Evolutionary conservation across 2,329 filamentous ascomycete species (phyloP).

Genomic region (Mycogone perniciosa): DNA sequence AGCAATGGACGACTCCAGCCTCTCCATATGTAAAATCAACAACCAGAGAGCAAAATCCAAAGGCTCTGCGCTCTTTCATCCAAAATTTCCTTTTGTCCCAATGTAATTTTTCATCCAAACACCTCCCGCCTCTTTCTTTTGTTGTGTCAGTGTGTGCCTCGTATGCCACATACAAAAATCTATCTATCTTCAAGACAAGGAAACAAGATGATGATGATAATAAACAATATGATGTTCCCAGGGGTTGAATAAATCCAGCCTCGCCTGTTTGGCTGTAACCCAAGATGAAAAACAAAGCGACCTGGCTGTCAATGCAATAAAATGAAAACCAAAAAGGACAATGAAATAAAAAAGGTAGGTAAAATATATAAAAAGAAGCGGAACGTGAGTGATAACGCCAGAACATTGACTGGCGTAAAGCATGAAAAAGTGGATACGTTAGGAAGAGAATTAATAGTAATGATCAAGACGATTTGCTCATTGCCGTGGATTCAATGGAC

Average conservation of each 20-base stretch:
- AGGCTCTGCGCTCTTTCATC: too few species aligned
- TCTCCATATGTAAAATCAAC: too few species aligned
- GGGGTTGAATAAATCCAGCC: background rate
- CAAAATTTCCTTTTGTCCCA: too few species aligned
- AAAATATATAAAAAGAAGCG: constrained; percentile 11
- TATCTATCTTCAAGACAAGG: constrained; percentile 5
- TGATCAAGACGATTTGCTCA: background rate
- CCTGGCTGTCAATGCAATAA: constrained; percentile 2
- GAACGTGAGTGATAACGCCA: constrained; percentile 8
- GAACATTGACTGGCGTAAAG: background rate
- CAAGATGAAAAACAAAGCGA: background rate
- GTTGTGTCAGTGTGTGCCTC: background rate
- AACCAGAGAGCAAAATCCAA: too few species aligned
- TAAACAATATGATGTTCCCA: background rate
- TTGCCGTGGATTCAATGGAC: constrained; percentile 35
- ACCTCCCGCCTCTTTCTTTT: background rate
- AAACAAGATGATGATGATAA: background rate
- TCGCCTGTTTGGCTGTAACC: background rate
- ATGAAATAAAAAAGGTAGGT: background rate
- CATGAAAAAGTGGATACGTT: constrained; percentile 2
- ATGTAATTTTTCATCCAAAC: background rate
- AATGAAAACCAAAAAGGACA: constrained; percentile 2
- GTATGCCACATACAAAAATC: constrained; percentile 6
- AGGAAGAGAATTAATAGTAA: background rate
- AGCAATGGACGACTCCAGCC: too few species aligned